Base-by-base conservation (phyloP, 208 protist genomes). In the Wallacemonas rigidus region DNA sequence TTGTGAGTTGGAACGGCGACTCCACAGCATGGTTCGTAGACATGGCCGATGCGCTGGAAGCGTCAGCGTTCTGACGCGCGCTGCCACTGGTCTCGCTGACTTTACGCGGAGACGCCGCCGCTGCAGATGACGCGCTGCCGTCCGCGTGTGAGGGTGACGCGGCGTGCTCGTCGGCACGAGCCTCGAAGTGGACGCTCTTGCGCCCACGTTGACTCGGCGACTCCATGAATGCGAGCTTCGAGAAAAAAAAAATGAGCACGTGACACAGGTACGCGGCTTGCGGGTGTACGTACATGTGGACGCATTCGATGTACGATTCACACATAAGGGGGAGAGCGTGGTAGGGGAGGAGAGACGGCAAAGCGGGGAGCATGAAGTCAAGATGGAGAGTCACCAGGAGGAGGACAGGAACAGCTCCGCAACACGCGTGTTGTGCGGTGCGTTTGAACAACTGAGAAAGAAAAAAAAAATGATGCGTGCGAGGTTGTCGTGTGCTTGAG, bases 1-100 rank as follows among this genome's bases (percentile, higher is more conserved):
- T 76, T 1, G 81, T 91, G 38, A 97, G 84, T 15, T 67, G 45
- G 50, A 92, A 92, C 5, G 74, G 78, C 9, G 62, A 8, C 14
- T n/a, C 41, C 45, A 47, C 17, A 14, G 45, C 53, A 1, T 47
- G 15, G 62, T 47, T 68, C n/a, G 9, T 43, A 4, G 15, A 58
- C 48, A 6, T 53, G 47, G 3, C 62, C 1, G 8, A 26, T 44
- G 4, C 62, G 6, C 15, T 17, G n/a, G 43, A 3, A 12, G 12
- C 62, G 8, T 35, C 44, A 44, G 43, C 17, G 58, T 14, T 41
- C 4, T 64, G 9, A n/a, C 17, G 58, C 26, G 26, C 26, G 26
- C 26, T 26, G 26, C 26, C 26, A 26, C 26, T 0, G 26, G 26
- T 0, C 26, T 26, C 26, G 26, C 26, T 26, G 26, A 26, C 26